Percentiles rank a stretch among this genome's conserved stretches.
phyloP scores from a whole-genome alignment of 495 filamentous ascomycete genomes.

The Pyrenula aspistea region DNA sequence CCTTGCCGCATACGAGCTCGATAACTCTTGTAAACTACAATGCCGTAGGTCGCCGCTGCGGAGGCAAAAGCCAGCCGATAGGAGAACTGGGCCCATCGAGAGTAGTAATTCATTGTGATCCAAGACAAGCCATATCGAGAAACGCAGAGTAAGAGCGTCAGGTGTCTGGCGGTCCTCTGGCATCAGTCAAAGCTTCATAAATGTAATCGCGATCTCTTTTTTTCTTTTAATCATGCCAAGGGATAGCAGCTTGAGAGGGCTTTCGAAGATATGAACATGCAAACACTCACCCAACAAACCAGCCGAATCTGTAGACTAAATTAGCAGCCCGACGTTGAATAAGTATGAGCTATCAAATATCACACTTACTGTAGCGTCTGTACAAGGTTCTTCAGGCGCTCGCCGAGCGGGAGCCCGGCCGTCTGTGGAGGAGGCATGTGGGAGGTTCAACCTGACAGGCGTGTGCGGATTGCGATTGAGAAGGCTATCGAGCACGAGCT shows the following conservation, averaged over 20 bases:
- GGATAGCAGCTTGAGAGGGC: too few relatives aligned
- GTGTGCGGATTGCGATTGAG: background rate
- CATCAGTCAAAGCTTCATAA: background rate
- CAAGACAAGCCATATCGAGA: conserved; percentile 72
- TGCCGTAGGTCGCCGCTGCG: conserved; percentile 87
- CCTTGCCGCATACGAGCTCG: conserved; percentile 64
- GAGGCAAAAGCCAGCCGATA: conserved; percentile 85
- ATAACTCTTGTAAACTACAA: conserved; percentile 98
- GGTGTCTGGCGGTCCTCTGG: conserved; percentile 42
- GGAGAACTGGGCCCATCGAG: conserved; percentile 58
- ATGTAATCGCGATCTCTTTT: too few relatives aligned
- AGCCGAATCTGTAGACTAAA: conserved; percentile 41
- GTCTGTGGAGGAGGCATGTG: conserved; percentile 74
- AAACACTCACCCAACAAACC: conserved; percentile 78
- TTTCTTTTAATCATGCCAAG: too few relatives aligned
- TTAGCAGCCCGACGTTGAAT: conserved; percentile 30
- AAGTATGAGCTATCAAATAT: conserved; percentile 3
- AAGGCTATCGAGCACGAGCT: too few relatives aligned
- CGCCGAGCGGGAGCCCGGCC: conserved; percentile 52
- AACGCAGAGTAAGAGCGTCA: conserved; percentile 71
- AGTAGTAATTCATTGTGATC: conserved; percentile 70
- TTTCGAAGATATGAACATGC: background rate
- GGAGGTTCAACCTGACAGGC: background rate
- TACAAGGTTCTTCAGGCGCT: conserved; percentile 64
- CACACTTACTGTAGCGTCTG: conserved; percentile 76